phyloP scores from a whole-genome alignment of 2,329 filamentous ascomycete species.

The Curvularia lunata region DNA sequence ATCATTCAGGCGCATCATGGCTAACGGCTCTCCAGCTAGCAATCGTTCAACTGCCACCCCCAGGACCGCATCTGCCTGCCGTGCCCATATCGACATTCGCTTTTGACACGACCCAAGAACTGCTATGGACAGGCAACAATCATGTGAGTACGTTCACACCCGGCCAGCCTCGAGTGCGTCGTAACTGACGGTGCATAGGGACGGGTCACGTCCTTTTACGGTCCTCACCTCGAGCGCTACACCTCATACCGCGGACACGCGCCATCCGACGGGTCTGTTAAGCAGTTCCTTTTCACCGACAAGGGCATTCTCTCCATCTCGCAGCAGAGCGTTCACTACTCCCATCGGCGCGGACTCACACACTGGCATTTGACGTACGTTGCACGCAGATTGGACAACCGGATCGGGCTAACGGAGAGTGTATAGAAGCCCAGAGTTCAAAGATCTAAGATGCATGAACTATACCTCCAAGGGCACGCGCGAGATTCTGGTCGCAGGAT shows the following conservation, averaged over 20 bases:
- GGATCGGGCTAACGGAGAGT: conserved; percentile 25
- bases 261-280: conserved; percentile 74
- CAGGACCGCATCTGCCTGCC: conserved; percentile 69
- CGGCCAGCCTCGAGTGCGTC: conserved; percentile 2
- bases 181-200: conserved; percentile 63
- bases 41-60: conserved; percentile 80
- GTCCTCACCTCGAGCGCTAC: conserved; percentile 83
- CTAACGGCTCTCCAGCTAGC: conserved; percentile 65
- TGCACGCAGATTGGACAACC: not conserved
- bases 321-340: conserved; percentile 83
- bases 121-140: conserved; percentile 92
- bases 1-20: conserved; percentile 6
- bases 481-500: conserved; percentile 85
- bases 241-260: conserved; percentile 86
- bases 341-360: conserved; percentile 78
- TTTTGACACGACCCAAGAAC: conserved; percentile 87
- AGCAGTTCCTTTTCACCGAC: conserved; percentile 89
- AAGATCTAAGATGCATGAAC: conserved; percentile 90
- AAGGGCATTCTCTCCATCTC: conserved; percentile 88
- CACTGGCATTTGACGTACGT: conserved; percentile 85
- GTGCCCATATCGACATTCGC: conserved; percentile 79
- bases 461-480: conserved; percentile 85
- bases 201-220: conserved; percentile 85
- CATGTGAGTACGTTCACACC: conserved; percentile 65
- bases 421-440: conserved; percentile 74